These are phyloP conservation scores for Syzygium grande DNA, from an alignment of 345 rosid genomes.

Conservation along the genomic window DNA sequence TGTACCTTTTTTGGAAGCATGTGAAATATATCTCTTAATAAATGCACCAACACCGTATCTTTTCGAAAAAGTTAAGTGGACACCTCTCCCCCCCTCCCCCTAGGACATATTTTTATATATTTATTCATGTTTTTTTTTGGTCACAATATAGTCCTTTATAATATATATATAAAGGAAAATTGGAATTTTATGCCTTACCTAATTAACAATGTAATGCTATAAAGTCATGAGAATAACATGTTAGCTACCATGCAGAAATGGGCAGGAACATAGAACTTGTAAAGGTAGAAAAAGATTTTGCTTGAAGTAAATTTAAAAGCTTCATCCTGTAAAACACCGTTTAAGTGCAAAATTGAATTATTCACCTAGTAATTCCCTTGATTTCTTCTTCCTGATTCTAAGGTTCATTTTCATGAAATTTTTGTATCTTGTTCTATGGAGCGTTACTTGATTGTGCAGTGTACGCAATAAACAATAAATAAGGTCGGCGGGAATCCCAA, in stretches of 20 bases:
- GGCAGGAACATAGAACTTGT: background rate
- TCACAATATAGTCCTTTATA: background rate
- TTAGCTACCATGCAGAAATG: background rate
- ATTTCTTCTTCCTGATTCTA: background rate
- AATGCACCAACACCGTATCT: background rate
- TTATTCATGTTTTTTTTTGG: background rate
- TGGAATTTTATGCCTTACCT: background rate
- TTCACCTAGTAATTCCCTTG: background rate
- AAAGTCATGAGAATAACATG: background rate
- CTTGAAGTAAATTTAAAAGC: background rate
- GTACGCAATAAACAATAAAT: background rate
- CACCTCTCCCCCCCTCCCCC: background rate
- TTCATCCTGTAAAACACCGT: background rate
- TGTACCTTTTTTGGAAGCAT: background rate
- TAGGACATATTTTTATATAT: background rate
- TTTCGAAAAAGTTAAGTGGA: background rate
- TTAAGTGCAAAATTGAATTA: background rate
- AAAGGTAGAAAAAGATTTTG: background rate
- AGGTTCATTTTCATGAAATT: background rate
- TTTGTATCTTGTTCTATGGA: background rate
- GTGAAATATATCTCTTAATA: background rate
- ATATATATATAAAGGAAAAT: background rate
- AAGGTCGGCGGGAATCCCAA: background rate
- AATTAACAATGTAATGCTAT: background rate
- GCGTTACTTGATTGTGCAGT: background rate